A percentile compares a stretch with the other conserved stretches of the same genome.
These are phyloP conservation scores for Cryptosporidium parvum DNA, from an alignment of 169 alveolate species.

Conservation along the genomic window DNA sequence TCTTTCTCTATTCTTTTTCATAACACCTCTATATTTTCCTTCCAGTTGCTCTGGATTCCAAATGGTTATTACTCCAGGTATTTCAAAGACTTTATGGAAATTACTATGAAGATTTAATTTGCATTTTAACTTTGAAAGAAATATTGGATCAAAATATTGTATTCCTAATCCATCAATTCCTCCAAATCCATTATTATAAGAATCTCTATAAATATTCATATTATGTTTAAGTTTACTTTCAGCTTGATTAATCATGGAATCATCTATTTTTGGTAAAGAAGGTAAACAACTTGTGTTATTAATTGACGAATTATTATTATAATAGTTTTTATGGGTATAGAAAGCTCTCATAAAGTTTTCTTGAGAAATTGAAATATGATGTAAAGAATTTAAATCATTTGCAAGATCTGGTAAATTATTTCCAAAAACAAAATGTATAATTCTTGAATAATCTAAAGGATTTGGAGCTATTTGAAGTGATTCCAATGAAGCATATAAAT, in stretches of 20 bases:
- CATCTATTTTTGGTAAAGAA: constrained; percentile 30
- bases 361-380: constrained; percentile 28
- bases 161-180: background rate
- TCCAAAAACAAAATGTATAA: constrained; percentile 32
- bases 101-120: constrained; percentile 35
- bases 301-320: background rate
- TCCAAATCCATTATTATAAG: background rate
- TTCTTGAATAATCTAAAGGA: constrained; percentile 41
- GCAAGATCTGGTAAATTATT: background rate
- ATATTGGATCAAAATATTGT: constrained; percentile 16
- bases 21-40: constrained; percentile 70
- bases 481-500: constrained; percentile 60
- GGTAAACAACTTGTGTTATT: background rate
- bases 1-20: constrained; percentile 62
- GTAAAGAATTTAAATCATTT: background rate
- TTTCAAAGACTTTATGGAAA: constrained; percentile 35
- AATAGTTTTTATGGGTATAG: background rate
- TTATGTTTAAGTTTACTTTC: constrained; percentile 1
- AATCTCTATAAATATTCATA: background rate
- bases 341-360: constrained; percentile 41
- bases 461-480: constrained; percentile 63
- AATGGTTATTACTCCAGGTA: constrained; percentile 36
- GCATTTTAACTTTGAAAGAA: constrained; percentile 47
- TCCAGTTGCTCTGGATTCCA: constrained; percentile 68
- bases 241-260: constrained; percentile 19